phyloP scores from a whole-genome alignment of 805 yeast genomes.

The Yarrowia phangngaensis region DNA sequence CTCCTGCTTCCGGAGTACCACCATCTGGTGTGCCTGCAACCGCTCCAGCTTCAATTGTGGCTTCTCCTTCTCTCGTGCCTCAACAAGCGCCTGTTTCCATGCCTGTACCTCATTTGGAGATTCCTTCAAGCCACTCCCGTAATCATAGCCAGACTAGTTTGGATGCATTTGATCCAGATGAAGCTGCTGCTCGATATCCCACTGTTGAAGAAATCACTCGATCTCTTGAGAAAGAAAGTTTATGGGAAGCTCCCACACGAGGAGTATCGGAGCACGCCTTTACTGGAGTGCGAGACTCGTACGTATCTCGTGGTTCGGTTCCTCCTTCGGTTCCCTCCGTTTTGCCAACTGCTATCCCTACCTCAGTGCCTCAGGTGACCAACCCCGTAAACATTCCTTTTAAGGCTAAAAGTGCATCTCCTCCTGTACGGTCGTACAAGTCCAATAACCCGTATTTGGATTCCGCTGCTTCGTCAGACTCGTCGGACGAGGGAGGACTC shows the following conservation, averaged over 20 bases:
- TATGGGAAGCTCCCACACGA: constrained; percentile 25
- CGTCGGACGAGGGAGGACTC: constrained; percentile 18
- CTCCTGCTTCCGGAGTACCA: constrained; percentile 18
- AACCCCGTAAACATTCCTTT: constrained; percentile 16
- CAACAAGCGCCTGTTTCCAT: constrained; percentile 3
- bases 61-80: constrained; percentile 7
- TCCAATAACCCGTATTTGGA: constrained; percentile 26
- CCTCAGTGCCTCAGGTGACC: neutral
- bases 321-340: constrained; percentile 2
- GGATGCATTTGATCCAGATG: constrained; percentile 29
- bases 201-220: constrained; percentile 38
- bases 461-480: constrained; percentile 1
- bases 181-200: constrained; percentile 36
- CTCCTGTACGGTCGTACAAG: constrained; percentile 26
- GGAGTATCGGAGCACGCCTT: constrained; percentile 15
- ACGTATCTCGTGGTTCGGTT: constrained; percentile 15
- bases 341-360: constrained; percentile 4
- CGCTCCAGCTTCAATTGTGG: constrained; percentile 9
- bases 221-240: constrained; percentile 29
- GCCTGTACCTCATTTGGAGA: constrained; percentile 10
- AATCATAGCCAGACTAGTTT: constrained; percentile 12
- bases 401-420: constrained; percentile 25
- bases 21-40: constrained; percentile 30
- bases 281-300: constrained; percentile 13
- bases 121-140: constrained; percentile 5